A percentile compares a stretch with the other conserved stretches of the same genome.
Conservation (phyloP, 2,329 filamentous ascomycete genomes). For the Epichloe gansuensis region DNA sequence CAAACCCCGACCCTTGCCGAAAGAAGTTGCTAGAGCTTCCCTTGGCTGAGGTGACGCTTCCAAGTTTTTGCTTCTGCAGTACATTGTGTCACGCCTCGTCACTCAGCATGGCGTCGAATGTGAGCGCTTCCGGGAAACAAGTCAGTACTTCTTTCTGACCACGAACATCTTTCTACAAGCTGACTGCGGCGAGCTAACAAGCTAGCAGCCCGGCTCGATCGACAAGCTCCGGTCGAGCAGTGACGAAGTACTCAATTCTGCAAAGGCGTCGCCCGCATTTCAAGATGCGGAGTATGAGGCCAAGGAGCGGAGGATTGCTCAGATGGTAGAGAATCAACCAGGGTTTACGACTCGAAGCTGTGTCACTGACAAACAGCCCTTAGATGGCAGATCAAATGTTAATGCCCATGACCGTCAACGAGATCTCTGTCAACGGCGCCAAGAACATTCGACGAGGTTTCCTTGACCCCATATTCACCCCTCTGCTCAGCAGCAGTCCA, state of each 20-base stretch:
- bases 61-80: not conserved
- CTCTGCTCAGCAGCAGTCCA: constrained; percentile 58
- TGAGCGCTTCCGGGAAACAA: constrained; percentile 16
- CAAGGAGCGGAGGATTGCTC: constrained; percentile 26
- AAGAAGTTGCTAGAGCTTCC: not conserved
- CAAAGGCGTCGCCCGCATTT: constrained; percentile 24
- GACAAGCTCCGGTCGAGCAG: constrained; percentile 28
- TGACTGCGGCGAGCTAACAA: not conserved
- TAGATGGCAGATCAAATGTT: constrained; percentile 60
- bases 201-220: constrained; percentile 21
- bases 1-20: not conserved
- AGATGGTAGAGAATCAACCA: constrained; percentile 19
- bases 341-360: not conserved
- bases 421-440: constrained; percentile 72
- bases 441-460: constrained; percentile 74
- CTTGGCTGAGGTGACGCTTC: not conserved
- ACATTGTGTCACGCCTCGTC: not conserved
- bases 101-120: constrained; percentile 20
- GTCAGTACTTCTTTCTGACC: constrained; percentile 14
- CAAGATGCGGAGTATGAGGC: constrained; percentile 26
- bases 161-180: not conserved
- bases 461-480: constrained; percentile 68
- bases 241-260: constrained; percentile 25
- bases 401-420: constrained; percentile 77
- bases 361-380: constrained; percentile 9